Evolutionary conservation across 2,329 filamentous ascomycete species (phyloP).

Genomic region (Coniella vitis): DNA sequence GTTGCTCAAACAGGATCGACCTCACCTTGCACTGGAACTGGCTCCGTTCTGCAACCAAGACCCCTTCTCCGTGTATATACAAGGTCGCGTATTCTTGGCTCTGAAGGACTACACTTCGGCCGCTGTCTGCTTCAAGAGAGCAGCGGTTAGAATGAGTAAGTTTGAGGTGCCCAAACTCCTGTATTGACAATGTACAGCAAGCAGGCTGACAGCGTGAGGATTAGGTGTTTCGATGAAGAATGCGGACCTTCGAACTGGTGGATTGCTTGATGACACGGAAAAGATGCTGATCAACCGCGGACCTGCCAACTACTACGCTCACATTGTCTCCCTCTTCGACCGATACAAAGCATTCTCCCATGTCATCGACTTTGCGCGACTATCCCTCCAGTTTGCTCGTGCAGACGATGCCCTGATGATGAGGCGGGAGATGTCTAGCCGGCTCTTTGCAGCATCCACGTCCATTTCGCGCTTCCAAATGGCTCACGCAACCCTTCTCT

Average conservation of each 20-base stretch:
- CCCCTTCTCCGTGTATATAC: slow-evolving; percentile 70
- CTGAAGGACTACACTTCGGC: slow-evolving; percentile 69
- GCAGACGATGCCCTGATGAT: slow-evolving; percentile 30
- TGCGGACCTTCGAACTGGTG: slow-evolving; percentile 49
- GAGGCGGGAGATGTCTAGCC: slow-evolving; percentile 68
- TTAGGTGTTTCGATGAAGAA: slow-evolving; percentile 40
- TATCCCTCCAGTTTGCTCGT: slow-evolving; percentile 61
- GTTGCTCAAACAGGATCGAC: slow-evolving; percentile 50
- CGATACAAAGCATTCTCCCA: slow-evolving; percentile 68
- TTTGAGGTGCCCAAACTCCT: slow-evolving; percentile 18
- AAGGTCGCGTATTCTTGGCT: slow-evolving; percentile 70
- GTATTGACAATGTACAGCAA: background rate
- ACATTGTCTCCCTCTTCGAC: slow-evolving; percentile 79
- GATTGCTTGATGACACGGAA: slow-evolving; percentile 70
- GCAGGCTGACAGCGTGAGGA: slow-evolving; percentile 21
- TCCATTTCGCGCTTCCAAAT: slow-evolving; percentile 73
- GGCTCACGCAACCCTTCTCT: slow-evolving; percentile 71
- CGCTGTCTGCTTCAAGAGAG: slow-evolving; percentile 70
- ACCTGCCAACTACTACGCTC: slow-evolving; percentile 76
- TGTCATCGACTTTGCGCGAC: slow-evolving; percentile 74
- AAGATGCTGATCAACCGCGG: slow-evolving; percentile 64
- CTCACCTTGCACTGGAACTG: slow-evolving; percentile 54
- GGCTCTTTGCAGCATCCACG: slow-evolving; percentile 76
- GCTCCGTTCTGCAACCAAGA: slow-evolving; percentile 49
- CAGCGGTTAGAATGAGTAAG: slow-evolving; percentile 76